These are phyloP conservation scores for Brassica juncea DNA, from an alignment of 345 rosid species.

Conservation along the genomic window DNA sequence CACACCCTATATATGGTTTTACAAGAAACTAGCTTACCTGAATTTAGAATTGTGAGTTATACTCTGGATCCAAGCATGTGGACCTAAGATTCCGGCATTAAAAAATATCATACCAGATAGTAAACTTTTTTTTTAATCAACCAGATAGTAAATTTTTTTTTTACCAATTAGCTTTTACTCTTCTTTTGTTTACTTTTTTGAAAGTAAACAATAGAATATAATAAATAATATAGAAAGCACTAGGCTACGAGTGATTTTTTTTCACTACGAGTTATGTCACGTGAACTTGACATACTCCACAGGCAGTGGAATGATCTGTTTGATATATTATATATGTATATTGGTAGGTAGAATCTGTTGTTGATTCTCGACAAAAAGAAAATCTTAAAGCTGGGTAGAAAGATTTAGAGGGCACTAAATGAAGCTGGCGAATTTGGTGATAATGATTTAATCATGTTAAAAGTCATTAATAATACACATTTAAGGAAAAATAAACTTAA, in stretches of 20 bases:
- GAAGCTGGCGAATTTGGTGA: background rate
- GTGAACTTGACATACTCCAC: background rate
- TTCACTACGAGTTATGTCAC: background rate
- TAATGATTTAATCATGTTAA: background rate
- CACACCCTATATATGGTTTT: background rate
- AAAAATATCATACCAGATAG: constrained; percentile 15
- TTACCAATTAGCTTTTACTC: background rate
- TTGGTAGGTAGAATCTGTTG: background rate
- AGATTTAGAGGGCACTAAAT: background rate
- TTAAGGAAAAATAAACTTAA: background rate
- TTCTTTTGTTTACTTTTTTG: background rate
- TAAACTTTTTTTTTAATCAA: background rate
- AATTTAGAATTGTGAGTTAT: background rate
- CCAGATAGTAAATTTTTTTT: constrained; percentile 13
- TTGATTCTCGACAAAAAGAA: background rate
- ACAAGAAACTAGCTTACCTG: background rate
- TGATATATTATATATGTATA: background rate
- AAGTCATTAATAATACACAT: background rate
- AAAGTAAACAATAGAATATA: background rate
- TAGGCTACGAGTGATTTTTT: background rate
- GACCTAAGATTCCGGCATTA: background rate
- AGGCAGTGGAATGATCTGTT: background rate
- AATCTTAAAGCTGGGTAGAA: background rate
- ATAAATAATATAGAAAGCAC: background rate
- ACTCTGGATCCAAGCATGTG: constrained; percentile 16